Conservation (phyloP, 805 yeast genomes). For the Zygoascus biomembranicola region DNA sequence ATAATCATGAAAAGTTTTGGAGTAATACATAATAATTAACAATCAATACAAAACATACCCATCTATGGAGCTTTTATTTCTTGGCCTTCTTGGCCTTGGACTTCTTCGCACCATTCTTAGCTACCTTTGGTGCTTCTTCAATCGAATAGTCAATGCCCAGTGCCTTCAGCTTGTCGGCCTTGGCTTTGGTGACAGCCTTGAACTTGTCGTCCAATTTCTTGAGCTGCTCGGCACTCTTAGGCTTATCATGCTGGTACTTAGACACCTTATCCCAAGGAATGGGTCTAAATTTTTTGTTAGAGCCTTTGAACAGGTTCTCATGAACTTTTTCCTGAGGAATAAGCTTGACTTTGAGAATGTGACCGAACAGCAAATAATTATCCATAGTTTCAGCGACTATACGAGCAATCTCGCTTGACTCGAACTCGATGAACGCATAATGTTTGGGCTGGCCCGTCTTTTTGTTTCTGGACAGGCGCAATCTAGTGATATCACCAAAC, state of each 20-base stretch:
- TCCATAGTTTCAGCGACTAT: constrained; percentile 94
- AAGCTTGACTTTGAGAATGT: constrained; percentile 67
- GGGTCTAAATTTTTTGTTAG: constrained; percentile 45
- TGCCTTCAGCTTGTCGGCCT: constrained; percentile 41
- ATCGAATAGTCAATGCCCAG: constrained; percentile 48
- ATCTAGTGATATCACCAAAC: constrained; percentile 76
- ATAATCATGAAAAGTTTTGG: background rate
- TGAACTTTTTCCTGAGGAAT: constrained; percentile 33
- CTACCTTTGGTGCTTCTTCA: constrained; percentile 11
- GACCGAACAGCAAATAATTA: constrained; percentile 83
- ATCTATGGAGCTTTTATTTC: background rate
- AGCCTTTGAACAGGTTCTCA: constrained; percentile 48
- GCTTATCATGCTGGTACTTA: constrained; percentile 45
- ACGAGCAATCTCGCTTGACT: constrained; percentile 63
- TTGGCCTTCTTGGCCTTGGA: background rate
- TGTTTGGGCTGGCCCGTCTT: constrained; percentile 87
- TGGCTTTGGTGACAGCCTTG: constrained; percentile 34
- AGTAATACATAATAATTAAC: background rate
- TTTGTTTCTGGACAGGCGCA: constrained; percentile 80
- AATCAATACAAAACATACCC: background rate
- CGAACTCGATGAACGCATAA: constrained; percentile 84
- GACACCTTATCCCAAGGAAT: constrained; percentile 54
- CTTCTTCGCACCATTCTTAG: constrained; percentile 3
- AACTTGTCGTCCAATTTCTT: constrained; percentile 41
- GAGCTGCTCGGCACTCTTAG: constrained; percentile 53